Evolutionary conservation across 192 early-diverging fungal species (phyloP).

Genomic region (Pecoramyces ruminantium): DNA sequence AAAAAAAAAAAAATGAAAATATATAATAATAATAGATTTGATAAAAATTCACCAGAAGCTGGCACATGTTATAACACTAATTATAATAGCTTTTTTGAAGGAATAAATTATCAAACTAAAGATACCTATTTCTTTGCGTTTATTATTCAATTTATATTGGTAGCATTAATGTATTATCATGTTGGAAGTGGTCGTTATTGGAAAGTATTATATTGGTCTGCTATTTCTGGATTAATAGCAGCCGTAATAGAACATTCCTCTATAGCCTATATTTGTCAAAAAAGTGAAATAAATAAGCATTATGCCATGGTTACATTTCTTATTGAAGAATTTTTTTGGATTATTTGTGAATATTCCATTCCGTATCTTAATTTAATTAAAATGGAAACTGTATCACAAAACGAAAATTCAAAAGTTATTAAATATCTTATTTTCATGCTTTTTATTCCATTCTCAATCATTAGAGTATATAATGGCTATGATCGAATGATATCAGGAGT

Average conservation of each 20-base stretch:
- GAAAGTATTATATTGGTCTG: background rate
- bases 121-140: background rate
- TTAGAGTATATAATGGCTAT: no score
- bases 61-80: background rate
- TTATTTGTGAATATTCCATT: background rate
- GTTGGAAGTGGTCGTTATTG: background rate
- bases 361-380: no score
- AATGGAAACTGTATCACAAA: no score
- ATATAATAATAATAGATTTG: no score
- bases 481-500: no score
- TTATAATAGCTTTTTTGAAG: background rate
- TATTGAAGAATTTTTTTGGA: background rate
- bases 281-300: background rate
- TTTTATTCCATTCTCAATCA: no score
- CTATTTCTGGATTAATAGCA: background rate
- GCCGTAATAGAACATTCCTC: background rate
- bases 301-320: background rate
- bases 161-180: background rate
- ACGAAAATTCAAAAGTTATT: no score
- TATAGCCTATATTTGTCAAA: background rate
- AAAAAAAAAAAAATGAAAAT: no score
- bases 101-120: background rate
- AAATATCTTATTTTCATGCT: no score
- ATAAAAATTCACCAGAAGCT: background rate
- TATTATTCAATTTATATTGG: background rate